Evolutionary conservation across 148 eudicot species (phyloP).

Genomic region (Heliamphora exappendiculata): DNA sequence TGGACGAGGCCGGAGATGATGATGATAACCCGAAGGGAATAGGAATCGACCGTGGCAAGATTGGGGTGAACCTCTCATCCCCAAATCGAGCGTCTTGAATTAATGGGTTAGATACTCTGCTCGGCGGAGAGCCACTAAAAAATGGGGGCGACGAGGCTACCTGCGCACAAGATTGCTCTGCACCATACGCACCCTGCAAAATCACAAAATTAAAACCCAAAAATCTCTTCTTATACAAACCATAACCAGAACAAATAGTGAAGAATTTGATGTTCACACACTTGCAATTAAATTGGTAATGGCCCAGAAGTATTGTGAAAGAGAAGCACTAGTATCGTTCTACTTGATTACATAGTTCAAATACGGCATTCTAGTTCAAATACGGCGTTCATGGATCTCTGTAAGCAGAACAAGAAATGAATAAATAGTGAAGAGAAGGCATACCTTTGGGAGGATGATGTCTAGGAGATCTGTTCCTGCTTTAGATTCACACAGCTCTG

Average conservation of each 20-base stretch:
- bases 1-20: slow-evolving; percentile 52
- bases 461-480: slow-evolving; percentile 84
- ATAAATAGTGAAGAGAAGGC: not conserved
- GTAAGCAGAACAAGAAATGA: not conserved
- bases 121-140: slow-evolving; percentile 98
- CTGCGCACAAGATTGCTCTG: slow-evolving; percentile 46
- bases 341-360: not conserved
- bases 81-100: slow-evolving; percentile 86
- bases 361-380: not conserved
- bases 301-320: not conserved
- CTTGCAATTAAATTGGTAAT: too few species aligned
- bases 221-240: not conserved
- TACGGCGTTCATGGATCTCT: not conserved
- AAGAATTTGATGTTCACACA: not conserved
- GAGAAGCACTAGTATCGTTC: not conserved
- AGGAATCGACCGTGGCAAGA: slow-evolving; percentile 47
- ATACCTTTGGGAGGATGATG: slow-evolving; percentile 71
- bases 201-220: not conserved
- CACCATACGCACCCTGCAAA: slow-evolving; percentile 54
- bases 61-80: slow-evolving; percentile 49
- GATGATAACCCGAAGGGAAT: slow-evolving; percentile 33
- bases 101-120: slow-evolving; percentile 98
- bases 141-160: slow-evolving; percentile 91
- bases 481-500: slow-evolving; percentile 56
- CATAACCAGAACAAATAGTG: not conserved